Percentiles rank a stretch among this genome's conserved stretches.
These are phyloP conservation scores for Annulohypoxylon moriforme DNA, from an alignment of 495 filamentous ascomycete species.

Conservation along the genomic window DNA sequence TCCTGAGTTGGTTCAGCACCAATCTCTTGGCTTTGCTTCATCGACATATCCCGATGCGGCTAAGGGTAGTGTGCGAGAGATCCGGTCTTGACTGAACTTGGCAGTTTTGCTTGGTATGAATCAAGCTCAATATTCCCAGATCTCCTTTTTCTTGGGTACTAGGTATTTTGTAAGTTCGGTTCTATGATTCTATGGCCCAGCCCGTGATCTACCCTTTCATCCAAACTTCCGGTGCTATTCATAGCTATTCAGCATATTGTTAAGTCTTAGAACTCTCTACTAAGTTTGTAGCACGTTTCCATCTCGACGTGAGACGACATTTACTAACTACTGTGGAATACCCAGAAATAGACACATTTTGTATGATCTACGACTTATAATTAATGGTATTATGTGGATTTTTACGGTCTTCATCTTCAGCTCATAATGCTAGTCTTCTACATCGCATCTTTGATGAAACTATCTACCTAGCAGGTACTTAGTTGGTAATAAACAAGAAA, in stretches of 20 bases:
- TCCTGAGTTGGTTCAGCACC: slow-evolving; percentile 3
- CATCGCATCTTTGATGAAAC: background rate
- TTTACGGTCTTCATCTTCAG: background rate
- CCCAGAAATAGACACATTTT: slow-evolving; percentile 16
- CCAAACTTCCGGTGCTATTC: slow-evolving; percentile 25
- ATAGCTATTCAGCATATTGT: slow-evolving; percentile 16
- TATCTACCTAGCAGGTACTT: background rate
- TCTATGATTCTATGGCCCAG: background rate
- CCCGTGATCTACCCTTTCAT: slow-evolving; percentile 12
- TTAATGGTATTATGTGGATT: background rate
- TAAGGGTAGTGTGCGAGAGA: slow-evolving; percentile 2
- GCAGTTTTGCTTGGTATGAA: slow-evolving; percentile 29
- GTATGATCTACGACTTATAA: slow-evolving; percentile 36
- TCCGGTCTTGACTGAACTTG: slow-evolving; percentile 19
- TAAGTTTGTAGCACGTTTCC: background rate
- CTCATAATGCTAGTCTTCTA: background rate
- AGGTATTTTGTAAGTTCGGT: background rate
- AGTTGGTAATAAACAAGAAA: background rate
- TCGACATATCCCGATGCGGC: slow-evolving; percentile 1
- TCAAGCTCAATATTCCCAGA: slow-evolving; percentile 23
- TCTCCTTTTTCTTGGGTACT: slow-evolving; percentile 10
- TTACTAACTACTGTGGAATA: background rate
- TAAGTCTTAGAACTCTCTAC: background rate
- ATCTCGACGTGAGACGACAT: slow-evolving; percentile 2
- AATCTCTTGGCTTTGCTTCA: slow-evolving; percentile 39